Evolutionary conservation across 176 grass and related monocot genomes (phyloP).

Genomic region (Lolium perenne): DNA sequence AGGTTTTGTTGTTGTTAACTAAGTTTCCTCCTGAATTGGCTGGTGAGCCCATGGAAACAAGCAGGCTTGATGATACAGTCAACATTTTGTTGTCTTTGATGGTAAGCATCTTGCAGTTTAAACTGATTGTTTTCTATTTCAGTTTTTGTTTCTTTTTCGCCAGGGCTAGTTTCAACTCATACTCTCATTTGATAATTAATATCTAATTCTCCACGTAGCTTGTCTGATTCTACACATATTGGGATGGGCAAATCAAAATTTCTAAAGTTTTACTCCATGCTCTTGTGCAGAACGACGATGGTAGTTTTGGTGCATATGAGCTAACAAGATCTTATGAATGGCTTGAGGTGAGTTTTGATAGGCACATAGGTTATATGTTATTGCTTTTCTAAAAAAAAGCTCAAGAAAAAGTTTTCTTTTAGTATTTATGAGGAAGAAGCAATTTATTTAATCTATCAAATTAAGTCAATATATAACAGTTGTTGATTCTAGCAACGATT

Average conservation of each 20-base stretch:
- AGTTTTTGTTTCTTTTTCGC: not conserved
- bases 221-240: not conserved
- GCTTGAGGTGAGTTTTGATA: slow-evolving; percentile 14
- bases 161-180: not conserved
- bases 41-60: slow-evolving; percentile 11
- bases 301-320: slow-evolving; percentile 27
- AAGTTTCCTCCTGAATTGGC: slow-evolving; percentile 5
- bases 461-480: not conserved
- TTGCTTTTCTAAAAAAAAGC: not conserved
- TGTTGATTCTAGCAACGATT: not conserved
- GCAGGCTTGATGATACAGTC: slow-evolving; percentile 8
- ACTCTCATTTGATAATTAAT: not conserved
- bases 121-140: not conserved
- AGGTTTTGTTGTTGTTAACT: slow-evolving; percentile 6
- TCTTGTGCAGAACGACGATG: slow-evolving; percentile 6
- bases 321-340: slow-evolving; percentile 28
- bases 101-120: not conserved
- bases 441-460: not conserved
- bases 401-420: not conserved
- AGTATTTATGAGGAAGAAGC: not conserved
- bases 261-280: not conserved
- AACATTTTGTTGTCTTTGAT: slow-evolving; percentile 14
- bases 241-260: not conserved
- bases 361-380: not conserved
- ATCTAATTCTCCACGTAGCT: not conserved